These are phyloP conservation scores for Penicillium oxalicum DNA, from an alignment of 2,329 filamentous ascomycete genomes.

Conservation along the genomic window DNA sequence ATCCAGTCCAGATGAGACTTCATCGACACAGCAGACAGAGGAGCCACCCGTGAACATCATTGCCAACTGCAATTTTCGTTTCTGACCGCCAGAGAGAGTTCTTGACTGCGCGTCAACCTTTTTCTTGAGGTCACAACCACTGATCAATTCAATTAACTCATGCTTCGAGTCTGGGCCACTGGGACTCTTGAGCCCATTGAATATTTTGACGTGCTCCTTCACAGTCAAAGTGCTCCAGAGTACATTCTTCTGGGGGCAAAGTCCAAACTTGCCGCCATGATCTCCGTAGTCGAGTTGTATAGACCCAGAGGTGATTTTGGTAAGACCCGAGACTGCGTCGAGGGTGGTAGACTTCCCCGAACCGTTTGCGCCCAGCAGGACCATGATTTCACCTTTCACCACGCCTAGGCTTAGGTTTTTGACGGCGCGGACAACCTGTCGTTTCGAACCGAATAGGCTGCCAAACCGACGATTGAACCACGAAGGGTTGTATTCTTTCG, in stretches of 20 bases:
- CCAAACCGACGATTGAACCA: constrained; percentile 49
- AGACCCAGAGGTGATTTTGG: constrained; percentile 65
- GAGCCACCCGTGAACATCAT: constrained; percentile 95
- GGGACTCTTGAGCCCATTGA: constrained; percentile 72
- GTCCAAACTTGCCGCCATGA: constrained; percentile 70
- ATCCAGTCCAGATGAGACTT: constrained; percentile 83
- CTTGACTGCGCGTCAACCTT: constrained; percentile 68
- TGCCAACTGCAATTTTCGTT: constrained; percentile 82
- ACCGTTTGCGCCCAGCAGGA: constrained; percentile 81
- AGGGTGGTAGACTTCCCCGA: constrained; percentile 87
- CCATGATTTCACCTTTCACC: constrained; percentile 73
- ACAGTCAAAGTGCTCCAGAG: constrained; percentile 87
- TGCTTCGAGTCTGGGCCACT: constrained; percentile 50
- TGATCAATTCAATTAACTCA: constrained; percentile 58
- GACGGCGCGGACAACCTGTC: constrained; percentile 72
- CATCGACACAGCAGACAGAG: constrained; percentile 82
- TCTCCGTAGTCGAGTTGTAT: constrained; percentile 76
- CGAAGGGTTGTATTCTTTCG: constrained; percentile 69
- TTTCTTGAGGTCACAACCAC: constrained; percentile 64
- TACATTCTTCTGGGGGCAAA: constrained; percentile 90
- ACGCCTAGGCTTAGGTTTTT: constrained; percentile 66
- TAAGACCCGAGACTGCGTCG: constrained; percentile 78
- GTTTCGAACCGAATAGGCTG: constrained; percentile 44
- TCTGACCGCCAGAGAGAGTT: constrained; percentile 84
- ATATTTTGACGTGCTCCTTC: constrained; percentile 75